Percentiles rank a stretch among this genome's conserved stretches.
Evolutionary conservation across 345 rosid species (phyloP).

Genomic region (Syzygium grande): DNA sequence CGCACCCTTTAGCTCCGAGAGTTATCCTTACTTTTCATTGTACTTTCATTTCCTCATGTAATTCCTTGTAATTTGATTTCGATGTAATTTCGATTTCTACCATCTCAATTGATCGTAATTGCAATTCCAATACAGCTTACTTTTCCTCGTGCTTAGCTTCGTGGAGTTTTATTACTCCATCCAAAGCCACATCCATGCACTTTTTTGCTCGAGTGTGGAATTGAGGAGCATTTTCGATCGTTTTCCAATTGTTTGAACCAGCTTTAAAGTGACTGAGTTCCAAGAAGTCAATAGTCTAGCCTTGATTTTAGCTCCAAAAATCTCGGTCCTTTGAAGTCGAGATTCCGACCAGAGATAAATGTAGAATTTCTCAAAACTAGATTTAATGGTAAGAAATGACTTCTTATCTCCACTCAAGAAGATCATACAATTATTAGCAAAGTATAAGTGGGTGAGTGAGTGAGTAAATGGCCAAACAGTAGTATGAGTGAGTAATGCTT

Average conservation of each 20-base stretch:
- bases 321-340: background rate
- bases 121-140: background rate
- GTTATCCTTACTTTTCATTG: no score
- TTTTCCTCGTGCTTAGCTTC: background rate
- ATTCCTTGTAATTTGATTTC: no score
- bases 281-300: background rate
- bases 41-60: no score
- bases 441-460: background rate
- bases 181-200: background rate
- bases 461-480: background rate
- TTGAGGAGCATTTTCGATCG: background rate
- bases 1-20: background rate
- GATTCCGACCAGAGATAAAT: background rate
- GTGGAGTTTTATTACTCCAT: background rate
- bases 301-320: background rate
- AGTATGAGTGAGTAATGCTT: background rate
- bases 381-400: background rate
- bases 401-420: background rate
- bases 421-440: fast-evolving
- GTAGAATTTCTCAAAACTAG: no score
- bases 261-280: background rate
- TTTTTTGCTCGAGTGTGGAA: background rate
- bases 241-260: background rate
- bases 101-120: no score
- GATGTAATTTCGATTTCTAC: no score